Conservation (phyloP, 441 rosid genomes). For the Bocquillonia castaneifolia region DNA sequence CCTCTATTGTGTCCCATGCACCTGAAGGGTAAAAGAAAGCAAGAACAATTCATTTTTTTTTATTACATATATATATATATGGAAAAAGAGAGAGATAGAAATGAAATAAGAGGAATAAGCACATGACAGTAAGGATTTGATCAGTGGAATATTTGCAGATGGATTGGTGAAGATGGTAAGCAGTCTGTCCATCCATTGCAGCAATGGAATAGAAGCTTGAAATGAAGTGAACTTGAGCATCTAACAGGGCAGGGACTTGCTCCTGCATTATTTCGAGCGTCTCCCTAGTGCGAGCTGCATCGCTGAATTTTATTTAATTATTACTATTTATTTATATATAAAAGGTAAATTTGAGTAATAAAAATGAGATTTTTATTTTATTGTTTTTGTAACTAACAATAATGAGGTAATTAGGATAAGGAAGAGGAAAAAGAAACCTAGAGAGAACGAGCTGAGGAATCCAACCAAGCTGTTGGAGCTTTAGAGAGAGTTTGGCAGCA, state of each 20-base stretch:
- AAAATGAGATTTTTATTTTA: neutral
- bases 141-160: slow-evolving; percentile 62
- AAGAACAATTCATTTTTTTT: neutral
- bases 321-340: too few species aligned
- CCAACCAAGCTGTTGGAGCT: slow-evolving; percentile 74
- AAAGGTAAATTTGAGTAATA: neutral
- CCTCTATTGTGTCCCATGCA: slow-evolving; percentile 98
- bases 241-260: slow-evolving; percentile 50
- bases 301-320: too few species aligned
- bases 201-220: slow-evolving; percentile 93
- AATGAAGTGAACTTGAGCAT: slow-evolving; percentile 69
- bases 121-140: slow-evolving; percentile 74
- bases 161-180: slow-evolving; percentile 67
- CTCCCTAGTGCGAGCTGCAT: slow-evolving; percentile 70
- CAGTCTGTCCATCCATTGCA: slow-evolving; percentile 97
- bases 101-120: neutral
- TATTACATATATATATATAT: too few species aligned
- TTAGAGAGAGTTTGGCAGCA: slow-evolving; percentile 56
- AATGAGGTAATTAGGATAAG: neutral
- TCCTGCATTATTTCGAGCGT: slow-evolving; percentile 84
- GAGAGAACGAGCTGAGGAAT: slow-evolving; percentile 77
- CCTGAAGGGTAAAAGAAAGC: slow-evolving; percentile 34
- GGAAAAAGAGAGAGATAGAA: too few species aligned
- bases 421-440: slow-evolving; percentile 32
- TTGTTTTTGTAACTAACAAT: neutral